These are phyloP conservation scores for Stromatinia cepivora DNA, from an alignment of 2,329 filamentous ascomycete species.

Conservation along the genomic window DNA sequence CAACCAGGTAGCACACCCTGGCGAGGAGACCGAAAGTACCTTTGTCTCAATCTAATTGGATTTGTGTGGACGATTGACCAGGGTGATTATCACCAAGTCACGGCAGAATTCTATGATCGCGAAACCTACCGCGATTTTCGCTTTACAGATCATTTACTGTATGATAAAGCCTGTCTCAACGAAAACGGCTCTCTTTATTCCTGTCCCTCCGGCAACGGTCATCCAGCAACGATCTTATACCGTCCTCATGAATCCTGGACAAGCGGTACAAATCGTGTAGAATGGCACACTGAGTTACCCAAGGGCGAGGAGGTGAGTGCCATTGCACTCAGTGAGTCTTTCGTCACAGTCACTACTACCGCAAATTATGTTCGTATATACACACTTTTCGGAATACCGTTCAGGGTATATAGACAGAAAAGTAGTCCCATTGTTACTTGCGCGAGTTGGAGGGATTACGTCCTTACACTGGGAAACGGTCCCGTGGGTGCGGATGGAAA, in stretches of 20 bases:
- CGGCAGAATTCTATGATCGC: slow-evolving; percentile 95
- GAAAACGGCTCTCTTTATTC: slow-evolving; percentile 85
- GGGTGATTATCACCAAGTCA: slow-evolving; percentile 89
- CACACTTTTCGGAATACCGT: slow-evolving; percentile 87
- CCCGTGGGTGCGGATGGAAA: slow-evolving; percentile 76
- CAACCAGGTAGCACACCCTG: slow-evolving; percentile 95
- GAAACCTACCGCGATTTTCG: slow-evolving; percentile 92
- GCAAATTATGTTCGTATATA: slow-evolving; percentile 89
- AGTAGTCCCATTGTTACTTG: slow-evolving; percentile 88
- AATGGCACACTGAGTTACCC: slow-evolving; percentile 89
- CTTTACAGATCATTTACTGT: slow-evolving; percentile 93
- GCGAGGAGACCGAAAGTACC: slow-evolving; percentile 89
- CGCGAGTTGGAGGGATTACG: slow-evolving; percentile 91
- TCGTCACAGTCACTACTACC: slow-evolving; percentile 84
- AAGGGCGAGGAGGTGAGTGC: slow-evolving; percentile 82
- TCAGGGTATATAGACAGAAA: slow-evolving; percentile 88
- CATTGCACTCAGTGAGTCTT: slow-evolving; percentile 88
- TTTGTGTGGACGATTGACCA: slow-evolving; percentile 98
- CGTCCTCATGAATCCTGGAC: slow-evolving; percentile 92
- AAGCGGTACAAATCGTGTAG: slow-evolving; percentile 75
- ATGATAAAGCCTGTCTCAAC: slow-evolving; percentile 92
- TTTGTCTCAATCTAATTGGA: slow-evolving; percentile 89
- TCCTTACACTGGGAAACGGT: slow-evolving; percentile 94
- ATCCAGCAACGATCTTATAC: slow-evolving; percentile 85
- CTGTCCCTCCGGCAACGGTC: slow-evolving; percentile 65